Percentiles rank a stretch among this genome's conserved stretches.
phyloP scores from a whole-genome alignment of 768 basidiomycete genomes.

The Pleurotus ostreatus region DNA sequence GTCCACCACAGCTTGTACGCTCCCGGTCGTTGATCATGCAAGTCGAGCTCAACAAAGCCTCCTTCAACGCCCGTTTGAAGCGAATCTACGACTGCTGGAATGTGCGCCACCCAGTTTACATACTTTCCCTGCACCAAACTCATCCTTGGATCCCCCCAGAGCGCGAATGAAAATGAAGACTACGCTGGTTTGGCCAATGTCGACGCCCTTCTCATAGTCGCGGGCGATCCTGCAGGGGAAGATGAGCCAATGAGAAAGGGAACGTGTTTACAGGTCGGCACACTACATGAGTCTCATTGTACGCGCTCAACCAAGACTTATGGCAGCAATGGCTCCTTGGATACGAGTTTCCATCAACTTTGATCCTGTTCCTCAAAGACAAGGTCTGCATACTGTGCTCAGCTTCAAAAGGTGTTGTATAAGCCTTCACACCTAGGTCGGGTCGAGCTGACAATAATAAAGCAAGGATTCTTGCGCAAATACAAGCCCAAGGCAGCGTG shows the following conservation, averaged over 20 bases:
- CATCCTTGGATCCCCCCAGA: constrained; percentile 32
- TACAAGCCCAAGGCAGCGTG: constrained; percentile 50
- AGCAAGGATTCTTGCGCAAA: constrained; percentile 87
- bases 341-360: constrained; percentile 95
- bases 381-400: constrained; percentile 81
- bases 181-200: constrained; percentile 62
- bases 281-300: not conserved
- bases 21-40: constrained; percentile 36
- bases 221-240: constrained; percentile 78
- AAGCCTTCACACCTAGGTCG: too few relatives aligned
- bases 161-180: constrained; percentile 65
- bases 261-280: constrained; percentile 81
- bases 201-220: constrained; percentile 67
- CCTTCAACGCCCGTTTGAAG: constrained; percentile 55
- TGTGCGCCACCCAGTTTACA: constrained; percentile 33
- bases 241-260: constrained; percentile 91
- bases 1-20: not conserved
- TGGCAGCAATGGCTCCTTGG: constrained; percentile 91
- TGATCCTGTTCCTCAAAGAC: constrained; percentile 78
- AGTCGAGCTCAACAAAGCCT: constrained; percentile 67
- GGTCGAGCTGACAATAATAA: constrained; percentile 9
- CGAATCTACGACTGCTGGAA: constrained; percentile 60
- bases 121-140: constrained; percentile 9
- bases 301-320: constrained; percentile 15
- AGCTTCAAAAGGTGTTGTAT: constrained; percentile 71